Conservation (phyloP, 1,139 yeast species). For the Geotrichum aggregatum region DNA sequence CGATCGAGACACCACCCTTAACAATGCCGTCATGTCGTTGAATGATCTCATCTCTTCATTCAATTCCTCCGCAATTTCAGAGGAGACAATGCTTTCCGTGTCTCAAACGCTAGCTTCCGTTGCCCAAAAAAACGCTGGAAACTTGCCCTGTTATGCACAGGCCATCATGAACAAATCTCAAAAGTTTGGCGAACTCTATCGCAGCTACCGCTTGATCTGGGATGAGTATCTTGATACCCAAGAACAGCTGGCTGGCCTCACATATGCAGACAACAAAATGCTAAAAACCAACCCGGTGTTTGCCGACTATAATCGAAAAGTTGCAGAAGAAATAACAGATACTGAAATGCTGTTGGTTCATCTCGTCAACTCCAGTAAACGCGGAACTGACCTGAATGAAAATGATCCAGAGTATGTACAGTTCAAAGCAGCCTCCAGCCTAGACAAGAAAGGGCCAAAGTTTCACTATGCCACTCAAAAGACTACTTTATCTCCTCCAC, state of each 20-base stretch:
- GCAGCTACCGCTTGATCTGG: slow-evolving; percentile 18
- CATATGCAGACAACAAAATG: neutral
- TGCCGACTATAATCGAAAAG: slow-evolving; percentile 12
- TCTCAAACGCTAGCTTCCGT: slow-evolving; percentile 24
- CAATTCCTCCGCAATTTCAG: slow-evolving; percentile 31
- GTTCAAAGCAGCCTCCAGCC: neutral
- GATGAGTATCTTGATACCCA: slow-evolving; percentile 16
- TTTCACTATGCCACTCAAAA: neutral
- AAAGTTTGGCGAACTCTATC: slow-evolving; percentile 22
- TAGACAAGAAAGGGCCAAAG: slow-evolving; percentile 5
- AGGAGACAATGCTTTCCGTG: slow-evolving; percentile 26
- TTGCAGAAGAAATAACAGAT: slow-evolving; percentile 16
- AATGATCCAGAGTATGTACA: slow-evolving; percentile 4
- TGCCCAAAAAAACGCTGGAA: slow-evolving; percentile 23
- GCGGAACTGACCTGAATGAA: slow-evolving; percentile 1
- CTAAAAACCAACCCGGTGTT: slow-evolving; percentile 11
- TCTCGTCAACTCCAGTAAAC: slow-evolving; percentile 11
- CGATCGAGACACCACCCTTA: slow-evolving; percentile 27
- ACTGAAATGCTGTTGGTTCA: slow-evolving; percentile 19
- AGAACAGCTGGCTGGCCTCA: slow-evolving; percentile 1
- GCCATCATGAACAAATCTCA: slow-evolving; percentile 26
- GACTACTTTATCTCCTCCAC: neutral
- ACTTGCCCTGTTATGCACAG: slow-evolving; percentile 24
- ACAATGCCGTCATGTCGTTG: slow-evolving; percentile 29
- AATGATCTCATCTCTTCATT: slow-evolving; percentile 32